Percentiles rank a stretch among this genome's conserved stretches.
Conservation (phyloP, 306 rosid species). For the Castanea sativa region DNA sequence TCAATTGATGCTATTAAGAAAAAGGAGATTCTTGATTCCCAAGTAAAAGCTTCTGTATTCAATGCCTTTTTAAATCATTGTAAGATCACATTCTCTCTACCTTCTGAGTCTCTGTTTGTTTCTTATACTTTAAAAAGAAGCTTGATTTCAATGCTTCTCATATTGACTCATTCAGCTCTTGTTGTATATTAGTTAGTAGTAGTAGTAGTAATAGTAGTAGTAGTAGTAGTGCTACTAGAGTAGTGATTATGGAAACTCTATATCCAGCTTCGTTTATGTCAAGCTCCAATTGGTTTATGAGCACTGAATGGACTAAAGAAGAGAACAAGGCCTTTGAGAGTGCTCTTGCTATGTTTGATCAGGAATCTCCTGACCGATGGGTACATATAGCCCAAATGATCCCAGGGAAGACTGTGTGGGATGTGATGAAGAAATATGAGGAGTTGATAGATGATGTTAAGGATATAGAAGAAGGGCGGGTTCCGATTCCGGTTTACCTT, state of each 20-base stretch:
- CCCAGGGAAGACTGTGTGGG: constrained; percentile 77
- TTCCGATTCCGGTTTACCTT: constrained; percentile 69
- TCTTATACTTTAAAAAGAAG: constrained; percentile 4
- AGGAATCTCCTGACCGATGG: constrained; percentile 85
- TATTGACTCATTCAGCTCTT: constrained; percentile 15
- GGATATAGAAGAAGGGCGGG: constrained; percentile 83
- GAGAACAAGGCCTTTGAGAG: constrained; percentile 90
- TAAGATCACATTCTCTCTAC: constrained; percentile 19
- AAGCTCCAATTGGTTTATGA: constrained; percentile 44
- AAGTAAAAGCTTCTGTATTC: constrained; percentile 51
- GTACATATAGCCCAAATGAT: constrained; percentile 68
- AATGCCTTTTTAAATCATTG: constrained; percentile 41
- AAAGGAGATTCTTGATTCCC: constrained; percentile 67
- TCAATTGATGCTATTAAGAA: constrained; percentile 40
- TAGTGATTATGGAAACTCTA: constrained; percentile 59
- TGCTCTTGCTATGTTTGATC: constrained; percentile 78
- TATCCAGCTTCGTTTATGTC: constrained; percentile 41
- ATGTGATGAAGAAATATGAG: constrained; percentile 80
- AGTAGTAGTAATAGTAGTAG: constrained; percentile 5
- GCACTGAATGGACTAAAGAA: constrained; percentile 77
- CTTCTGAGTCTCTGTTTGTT: constrained; percentile 5
- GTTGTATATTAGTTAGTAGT: constrained; percentile 2
- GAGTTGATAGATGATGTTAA: constrained; percentile 79
- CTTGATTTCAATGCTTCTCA: constrained; percentile 8
- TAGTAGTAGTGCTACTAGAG: not conserved